Evolutionary conservation across 805 yeast species (phyloP).

Genomic region (Saturnispora serradocipensis): DNA sequence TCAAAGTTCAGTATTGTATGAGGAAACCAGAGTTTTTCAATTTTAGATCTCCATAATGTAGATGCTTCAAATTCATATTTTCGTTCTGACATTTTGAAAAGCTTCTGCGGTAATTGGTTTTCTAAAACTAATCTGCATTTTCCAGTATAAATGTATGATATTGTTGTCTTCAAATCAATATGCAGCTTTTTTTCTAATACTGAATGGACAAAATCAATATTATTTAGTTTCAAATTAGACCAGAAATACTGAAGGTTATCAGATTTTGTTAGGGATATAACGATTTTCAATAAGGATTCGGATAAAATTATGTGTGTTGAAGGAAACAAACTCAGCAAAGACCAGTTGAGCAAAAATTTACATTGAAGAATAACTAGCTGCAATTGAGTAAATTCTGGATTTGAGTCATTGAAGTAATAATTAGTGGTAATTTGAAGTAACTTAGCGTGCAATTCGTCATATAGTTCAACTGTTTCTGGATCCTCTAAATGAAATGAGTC

Average conservation of each 20-base stretch:
- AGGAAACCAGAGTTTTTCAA: neutral
- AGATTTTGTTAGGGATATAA: slow-evolving; percentile 11
- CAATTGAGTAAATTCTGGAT: slow-evolving; percentile 13
- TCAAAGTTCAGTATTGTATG: neutral
- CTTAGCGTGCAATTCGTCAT: slow-evolving; percentile 24
- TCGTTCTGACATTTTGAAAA: neutral
- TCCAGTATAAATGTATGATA: neutral
- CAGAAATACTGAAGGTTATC: slow-evolving; percentile 18
- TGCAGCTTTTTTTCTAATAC: neutral
- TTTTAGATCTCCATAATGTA: neutral
- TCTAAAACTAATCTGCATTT: neutral
- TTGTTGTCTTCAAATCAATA: slow-evolving; percentile 6
- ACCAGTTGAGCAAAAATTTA: slow-evolving; percentile 24
- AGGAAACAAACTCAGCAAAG: slow-evolving; percentile 19
- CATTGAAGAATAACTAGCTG: slow-evolving; percentile 16
- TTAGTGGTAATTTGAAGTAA: slow-evolving; percentile 18
- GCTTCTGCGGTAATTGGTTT: neutral
- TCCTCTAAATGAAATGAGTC: slow-evolving; percentile 15
- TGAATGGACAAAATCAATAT: neutral
- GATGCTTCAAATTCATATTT: slow-evolving; percentile 2
- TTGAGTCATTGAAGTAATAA: slow-evolving; percentile 15
- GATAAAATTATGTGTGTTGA: slow-evolving; percentile 21
- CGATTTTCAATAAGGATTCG: slow-evolving; percentile 20
- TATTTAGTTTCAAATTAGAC: slow-evolving; percentile 15
- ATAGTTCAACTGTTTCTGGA: slow-evolving; percentile 8